A percentile compares a stretch with the other conserved stretches of the same genome.
phyloP scores from a whole-genome alignment of 2,329 filamentous ascomycete species.

The Verticillium isaacii region DNA sequence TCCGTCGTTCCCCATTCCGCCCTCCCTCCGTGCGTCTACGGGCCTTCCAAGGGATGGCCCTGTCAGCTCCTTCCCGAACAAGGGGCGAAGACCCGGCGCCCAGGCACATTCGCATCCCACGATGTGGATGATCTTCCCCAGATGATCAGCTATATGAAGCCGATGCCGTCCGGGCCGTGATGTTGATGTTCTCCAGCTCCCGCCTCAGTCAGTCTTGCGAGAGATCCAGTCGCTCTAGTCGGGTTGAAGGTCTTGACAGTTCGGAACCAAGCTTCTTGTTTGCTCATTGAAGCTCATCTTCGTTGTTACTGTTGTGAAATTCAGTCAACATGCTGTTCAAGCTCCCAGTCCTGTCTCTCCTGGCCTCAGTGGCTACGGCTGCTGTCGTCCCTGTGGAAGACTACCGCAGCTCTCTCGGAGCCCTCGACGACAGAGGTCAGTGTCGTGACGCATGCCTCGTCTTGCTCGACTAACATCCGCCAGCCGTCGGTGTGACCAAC shows the following conservation, averaged over 20 bases:
- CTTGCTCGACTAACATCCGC: background rate
- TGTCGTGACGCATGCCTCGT: background rate
- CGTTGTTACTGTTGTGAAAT: background rate
- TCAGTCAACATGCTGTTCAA: constrained; percentile 13
- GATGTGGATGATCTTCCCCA: background rate
- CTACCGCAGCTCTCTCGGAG: constrained; percentile 3
- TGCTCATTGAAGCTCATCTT: background rate
- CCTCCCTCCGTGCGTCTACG: background rate
- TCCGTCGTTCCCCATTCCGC: background rate
- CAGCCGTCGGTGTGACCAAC: constrained; percentile 18
- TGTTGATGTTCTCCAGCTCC: background rate
- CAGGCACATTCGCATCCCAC: background rate
- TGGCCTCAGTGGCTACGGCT: constrained; percentile 10
- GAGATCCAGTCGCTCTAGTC: background rate
- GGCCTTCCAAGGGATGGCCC: background rate
- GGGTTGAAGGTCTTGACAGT: background rate
- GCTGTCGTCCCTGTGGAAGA: constrained; percentile 5
- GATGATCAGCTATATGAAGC: background rate
- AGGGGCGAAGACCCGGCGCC: background rate
- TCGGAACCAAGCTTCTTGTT: constrained; percentile 15
- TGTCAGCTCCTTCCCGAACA: background rate
- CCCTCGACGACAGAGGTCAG: constrained; percentile 29
- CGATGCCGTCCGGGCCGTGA: background rate
- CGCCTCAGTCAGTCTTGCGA: background rate
- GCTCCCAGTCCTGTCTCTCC: constrained; percentile 10